Conservation (phyloP, 441 rosid species). For the Arabidopsis lyrata region DNA sequence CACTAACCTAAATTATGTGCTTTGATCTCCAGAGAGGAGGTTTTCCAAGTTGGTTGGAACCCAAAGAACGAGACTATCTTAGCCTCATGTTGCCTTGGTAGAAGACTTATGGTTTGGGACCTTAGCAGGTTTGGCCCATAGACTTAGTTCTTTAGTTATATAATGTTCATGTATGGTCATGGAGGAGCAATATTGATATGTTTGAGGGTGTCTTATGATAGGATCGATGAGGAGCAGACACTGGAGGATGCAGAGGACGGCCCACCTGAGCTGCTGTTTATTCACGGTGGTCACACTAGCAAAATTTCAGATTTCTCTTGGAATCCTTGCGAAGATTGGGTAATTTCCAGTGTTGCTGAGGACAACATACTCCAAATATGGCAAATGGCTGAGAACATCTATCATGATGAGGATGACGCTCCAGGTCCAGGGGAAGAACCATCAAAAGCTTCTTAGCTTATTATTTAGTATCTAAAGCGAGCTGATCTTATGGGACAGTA, state of each 20-base stretch:
- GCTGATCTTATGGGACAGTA: slow-evolving; percentile 10
- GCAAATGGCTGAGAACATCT: slow-evolving; percentile 99
- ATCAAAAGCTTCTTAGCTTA: slow-evolving; percentile 51
- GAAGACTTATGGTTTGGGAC: slow-evolving; percentile 99
- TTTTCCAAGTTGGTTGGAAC: slow-evolving; percentile 97
- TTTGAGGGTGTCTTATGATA: slow-evolving; percentile 46
- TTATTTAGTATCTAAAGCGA: slow-evolving; percentile 12
- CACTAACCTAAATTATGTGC: slow-evolving; percentile 20
- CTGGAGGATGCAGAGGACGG: slow-evolving; percentile 98
- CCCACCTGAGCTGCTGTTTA: slow-evolving; percentile 94
- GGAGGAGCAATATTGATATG: neutral
- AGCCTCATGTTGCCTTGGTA: slow-evolving; percentile 95
- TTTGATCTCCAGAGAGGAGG: slow-evolving; percentile 76
- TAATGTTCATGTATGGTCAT: neutral
- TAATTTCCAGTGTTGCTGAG: slow-evolving; percentile 92
- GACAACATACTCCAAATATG: slow-evolving; percentile 98
- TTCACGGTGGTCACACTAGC: slow-evolving; percentile 98
- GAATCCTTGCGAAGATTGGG: slow-evolving; percentile 99
- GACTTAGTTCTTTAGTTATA: slow-evolving; percentile 18
- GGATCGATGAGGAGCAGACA: slow-evolving; percentile 95
- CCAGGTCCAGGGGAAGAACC: slow-evolving; percentile 88
- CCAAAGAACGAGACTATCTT: slow-evolving; percentile 93
- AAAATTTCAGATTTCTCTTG: slow-evolving; percentile 97
- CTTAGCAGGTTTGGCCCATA: slow-evolving; percentile 75
- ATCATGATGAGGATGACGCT: slow-evolving; percentile 92